phyloP scores from a whole-genome alignment of 257 asterid genomes.

The Jacaranda mimosifolia region DNA sequence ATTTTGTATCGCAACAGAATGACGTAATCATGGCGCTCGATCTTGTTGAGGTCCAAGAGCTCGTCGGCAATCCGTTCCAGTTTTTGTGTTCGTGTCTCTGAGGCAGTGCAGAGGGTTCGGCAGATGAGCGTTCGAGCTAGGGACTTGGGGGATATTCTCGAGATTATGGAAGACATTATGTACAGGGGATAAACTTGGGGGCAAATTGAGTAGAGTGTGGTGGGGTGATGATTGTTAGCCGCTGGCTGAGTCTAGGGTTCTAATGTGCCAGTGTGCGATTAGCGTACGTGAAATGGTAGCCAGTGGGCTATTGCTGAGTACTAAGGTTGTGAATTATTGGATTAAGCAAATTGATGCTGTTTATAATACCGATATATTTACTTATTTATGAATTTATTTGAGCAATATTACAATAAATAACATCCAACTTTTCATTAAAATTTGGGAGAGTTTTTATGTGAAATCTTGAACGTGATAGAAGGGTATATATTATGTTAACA shows the following conservation, averaged over 20 bases:
- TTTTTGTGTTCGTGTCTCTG: constrained; percentile 58
- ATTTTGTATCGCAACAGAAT: constrained; percentile 70
- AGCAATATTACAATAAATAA: neutral
- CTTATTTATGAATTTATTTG: neutral
- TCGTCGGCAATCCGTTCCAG: constrained; percentile 84
- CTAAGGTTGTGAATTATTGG: too few relatives aligned
- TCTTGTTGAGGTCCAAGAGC: constrained; percentile 67
- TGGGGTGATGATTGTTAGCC: neutral
- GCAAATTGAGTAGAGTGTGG: constrained; percentile 33
- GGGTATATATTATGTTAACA: too few relatives aligned
- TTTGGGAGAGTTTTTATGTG: too few relatives aligned
- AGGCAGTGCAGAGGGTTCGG: constrained; percentile 57
- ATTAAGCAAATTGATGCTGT: neutral
- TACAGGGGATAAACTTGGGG: constrained; percentile 8
- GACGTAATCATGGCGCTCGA: constrained; percentile 79
- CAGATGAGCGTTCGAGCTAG: constrained; percentile 45
- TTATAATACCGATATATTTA: too few relatives aligned
- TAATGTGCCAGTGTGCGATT: neutral
- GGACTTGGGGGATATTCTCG: constrained; percentile 46
- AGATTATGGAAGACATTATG: constrained; percentile 56
- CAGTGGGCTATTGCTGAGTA: too few relatives aligned
- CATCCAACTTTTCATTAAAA: neutral
- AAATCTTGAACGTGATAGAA: too few relatives aligned
- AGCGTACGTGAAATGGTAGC: too few relatives aligned
- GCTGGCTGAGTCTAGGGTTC: constrained; percentile 38